Base-by-base conservation (phyloP, 495 filamentous ascomycete genomes). In the Cudoniella acicularis region DNA sequence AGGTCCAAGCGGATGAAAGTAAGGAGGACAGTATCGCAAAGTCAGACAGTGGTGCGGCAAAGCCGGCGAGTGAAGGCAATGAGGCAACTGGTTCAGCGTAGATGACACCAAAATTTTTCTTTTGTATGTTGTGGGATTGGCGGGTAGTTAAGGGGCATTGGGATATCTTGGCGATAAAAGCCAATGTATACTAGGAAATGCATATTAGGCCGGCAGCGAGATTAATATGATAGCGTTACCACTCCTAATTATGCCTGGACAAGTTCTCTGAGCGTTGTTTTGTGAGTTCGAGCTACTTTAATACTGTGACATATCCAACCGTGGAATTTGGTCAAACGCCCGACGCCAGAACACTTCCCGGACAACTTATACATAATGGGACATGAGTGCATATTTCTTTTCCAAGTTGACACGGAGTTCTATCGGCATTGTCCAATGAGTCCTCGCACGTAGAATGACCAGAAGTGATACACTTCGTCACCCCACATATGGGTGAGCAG, bases 11-110 rank as follows among this genome's bases (percentile, higher is more conserved):
- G 26, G 77, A 85, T 52, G 79, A 81, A 52, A 83, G 81, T 47
- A 83, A 86, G 63, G 87, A 88, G 64, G 83, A 81, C 64, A 83
- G 80, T 22, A 79, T 81, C 50, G 82, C 87, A 64, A 73, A 75
- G 57, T 66, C 71, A 16, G 76, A 79, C 57, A 77, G 71, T 45
- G 78, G 77, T 56, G 49, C 61, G 1, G 79, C 89, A 4, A 88
- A 87, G 73, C 90, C 89, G 20, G 89, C 87, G 25, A 90, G 86
- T 62, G 88, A 92, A 70, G 82, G 77, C n/a, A 84, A 86, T 60
- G 87, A 88, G 69, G 88, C 88, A 21, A 86, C 66, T 24, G 84
- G 53, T 80, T 60, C 10, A 79, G 30, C 30, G 30, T 13, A 6
- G 30, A 4, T 36, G 13, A 36, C 30, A 36, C 4, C 79, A 70